These are phyloP conservation scores for Rusavskia elegans DNA, from an alignment of 495 filamentous ascomycete genomes.

Conservation along the genomic window DNA sequence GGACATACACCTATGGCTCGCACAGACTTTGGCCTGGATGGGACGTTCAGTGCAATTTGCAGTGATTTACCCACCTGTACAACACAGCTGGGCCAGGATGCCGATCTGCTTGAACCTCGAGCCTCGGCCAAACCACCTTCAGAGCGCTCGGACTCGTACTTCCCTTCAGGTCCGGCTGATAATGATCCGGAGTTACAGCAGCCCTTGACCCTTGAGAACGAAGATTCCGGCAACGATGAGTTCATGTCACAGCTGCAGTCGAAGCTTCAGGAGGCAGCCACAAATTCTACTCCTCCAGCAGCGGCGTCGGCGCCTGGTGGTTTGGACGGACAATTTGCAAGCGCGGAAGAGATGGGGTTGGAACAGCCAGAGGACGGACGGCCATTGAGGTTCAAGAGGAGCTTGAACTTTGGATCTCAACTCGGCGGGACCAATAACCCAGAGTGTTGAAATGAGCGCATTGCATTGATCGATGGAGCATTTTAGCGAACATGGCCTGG, in stretches of 20 bases:
- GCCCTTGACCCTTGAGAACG: constrained; percentile 9
- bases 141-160: constrained; percentile 14
- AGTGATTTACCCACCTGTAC: constrained; percentile 1
- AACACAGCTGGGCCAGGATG: neutral
- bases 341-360: constrained; percentile 6
- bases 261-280: constrained; percentile 10
- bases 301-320: too few relatives aligned
- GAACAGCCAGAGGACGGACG: constrained; percentile 9
- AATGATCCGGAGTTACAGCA: constrained; percentile 9
- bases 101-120: too few relatives aligned
- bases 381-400: constrained; percentile 10
- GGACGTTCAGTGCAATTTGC: neutral
- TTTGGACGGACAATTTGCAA: too few relatives aligned
- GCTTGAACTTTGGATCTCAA: constrained; percentile 15
- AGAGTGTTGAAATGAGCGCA: neutral
- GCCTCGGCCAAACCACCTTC: constrained; percentile 1
- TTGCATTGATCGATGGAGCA: neutral
- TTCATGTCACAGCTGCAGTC: constrained; percentile 12
- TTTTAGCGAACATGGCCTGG: neutral
- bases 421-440: neutral
- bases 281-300: neutral
- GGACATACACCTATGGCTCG: constrained; percentile 12
- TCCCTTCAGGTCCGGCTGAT: constrained; percentile 2
- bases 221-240: constrained; percentile 1
- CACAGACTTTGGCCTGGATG: constrained; percentile 4